These are phyloP conservation scores for Neurospora sp. DNA, from an alignment of 495 filamentous ascomycete species.

Conservation along the genomic window DNA sequence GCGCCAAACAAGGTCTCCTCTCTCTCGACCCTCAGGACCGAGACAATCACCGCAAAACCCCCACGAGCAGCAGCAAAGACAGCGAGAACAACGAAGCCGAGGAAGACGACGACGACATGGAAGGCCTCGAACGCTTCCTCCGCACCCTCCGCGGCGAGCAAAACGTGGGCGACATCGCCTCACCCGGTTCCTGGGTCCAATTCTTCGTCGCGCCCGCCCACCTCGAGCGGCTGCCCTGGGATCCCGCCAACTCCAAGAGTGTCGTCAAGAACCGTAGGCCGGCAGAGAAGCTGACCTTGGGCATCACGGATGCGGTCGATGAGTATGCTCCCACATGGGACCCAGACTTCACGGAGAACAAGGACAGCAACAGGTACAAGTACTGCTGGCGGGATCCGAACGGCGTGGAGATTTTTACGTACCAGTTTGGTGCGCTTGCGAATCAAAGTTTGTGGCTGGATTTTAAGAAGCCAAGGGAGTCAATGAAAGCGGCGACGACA, in stretches of 20 bases:
- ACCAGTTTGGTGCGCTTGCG: neutral
- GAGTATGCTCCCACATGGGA: neutral
- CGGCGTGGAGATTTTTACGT: neutral
- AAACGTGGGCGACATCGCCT: constrained; percentile 20
- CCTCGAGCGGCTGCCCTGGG: constrained; percentile 7
- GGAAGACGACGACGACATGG: constrained; percentile 15
- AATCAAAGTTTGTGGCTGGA: neutral
- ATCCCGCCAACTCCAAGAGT: neutral
- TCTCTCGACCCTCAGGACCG: constrained; percentile 61
- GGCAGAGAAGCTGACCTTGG: neutral
- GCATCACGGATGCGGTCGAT: neutral
- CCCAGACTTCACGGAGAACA: neutral
- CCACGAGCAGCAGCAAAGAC: constrained; percentile 18
- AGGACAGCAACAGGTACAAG: neutral
- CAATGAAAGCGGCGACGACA: neutral
- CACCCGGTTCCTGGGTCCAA: constrained; percentile 36
- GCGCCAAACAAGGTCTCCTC: constrained; percentile 70
- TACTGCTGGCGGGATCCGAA: neutral
- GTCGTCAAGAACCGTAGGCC: neutral
- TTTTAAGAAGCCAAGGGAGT: neutral
- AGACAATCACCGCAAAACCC: neutral
- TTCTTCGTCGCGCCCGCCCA: constrained; percentile 31
- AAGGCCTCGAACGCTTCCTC: constrained; percentile 23
- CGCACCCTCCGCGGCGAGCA: constrained; percentile 16
- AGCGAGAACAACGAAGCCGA: constrained; percentile 17